Conservation (phyloP, 2,329 filamentous ascomycete species). For the Beauveria sp. region DNA sequence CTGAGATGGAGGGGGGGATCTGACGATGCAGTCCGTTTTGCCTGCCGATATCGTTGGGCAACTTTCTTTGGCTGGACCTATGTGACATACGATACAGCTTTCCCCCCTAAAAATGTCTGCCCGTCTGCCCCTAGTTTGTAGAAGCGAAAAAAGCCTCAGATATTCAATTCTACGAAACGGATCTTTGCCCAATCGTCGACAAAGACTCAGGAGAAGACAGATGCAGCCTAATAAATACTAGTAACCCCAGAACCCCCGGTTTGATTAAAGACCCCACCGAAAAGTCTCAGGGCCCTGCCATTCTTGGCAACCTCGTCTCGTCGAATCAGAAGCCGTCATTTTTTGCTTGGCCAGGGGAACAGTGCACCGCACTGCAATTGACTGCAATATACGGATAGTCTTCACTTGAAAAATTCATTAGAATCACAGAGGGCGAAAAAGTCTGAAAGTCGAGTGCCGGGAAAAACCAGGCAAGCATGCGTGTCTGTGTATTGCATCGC, state of each 20-base stretch:
- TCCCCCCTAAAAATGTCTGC: too few relatives aligned
- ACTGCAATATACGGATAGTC: too few relatives aligned
- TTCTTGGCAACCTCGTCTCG: not conserved
- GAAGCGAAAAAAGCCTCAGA: too few relatives aligned
- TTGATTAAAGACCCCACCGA: slow-evolving; percentile 5
- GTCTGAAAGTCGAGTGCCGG: not conserved
- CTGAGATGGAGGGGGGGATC: not conserved
- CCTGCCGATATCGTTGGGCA: not conserved
- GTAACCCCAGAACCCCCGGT: not conserved
- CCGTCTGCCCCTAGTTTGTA: too few relatives aligned
- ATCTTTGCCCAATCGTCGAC: too few relatives aligned
- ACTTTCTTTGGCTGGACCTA: not conserved
- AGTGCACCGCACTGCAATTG: too few relatives aligned
- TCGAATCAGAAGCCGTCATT: not conserved
- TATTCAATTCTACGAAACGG: too few relatives aligned
- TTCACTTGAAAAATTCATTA: not conserved
- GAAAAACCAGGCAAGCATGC: not conserved
- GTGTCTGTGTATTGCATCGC: not conserved
- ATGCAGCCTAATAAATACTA: not conserved
- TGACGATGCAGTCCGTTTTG: not conserved
- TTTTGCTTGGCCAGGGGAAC: not conserved
- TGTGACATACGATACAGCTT: too few relatives aligned
- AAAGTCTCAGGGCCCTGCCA: not conserved
- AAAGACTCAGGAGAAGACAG: slow-evolving; percentile 1
- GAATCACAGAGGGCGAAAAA: too few relatives aligned